These are phyloP conservation scores for Petunia axillaris DNA, from an alignment of 257 asterid species.

Conservation along the genomic window DNA sequence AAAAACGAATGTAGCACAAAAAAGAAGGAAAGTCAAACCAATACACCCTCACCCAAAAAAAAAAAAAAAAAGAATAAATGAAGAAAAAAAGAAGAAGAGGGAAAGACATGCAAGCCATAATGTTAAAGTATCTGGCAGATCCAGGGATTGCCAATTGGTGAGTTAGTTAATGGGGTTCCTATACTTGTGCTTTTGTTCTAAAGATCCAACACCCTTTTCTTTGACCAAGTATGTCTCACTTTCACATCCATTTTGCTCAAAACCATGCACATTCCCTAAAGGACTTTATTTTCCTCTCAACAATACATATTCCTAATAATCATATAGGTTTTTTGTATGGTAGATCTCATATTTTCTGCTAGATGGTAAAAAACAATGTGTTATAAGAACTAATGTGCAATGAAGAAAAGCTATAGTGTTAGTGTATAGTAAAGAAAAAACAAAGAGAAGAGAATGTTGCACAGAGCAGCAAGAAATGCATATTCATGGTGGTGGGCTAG, in stretches of 20 bases:
- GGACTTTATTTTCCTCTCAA: not conserved
- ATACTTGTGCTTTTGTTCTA: slow-evolving; percentile 37
- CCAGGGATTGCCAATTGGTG: slow-evolving; percentile 31
- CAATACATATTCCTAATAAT: slow-evolving; percentile 20
- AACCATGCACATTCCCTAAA: slow-evolving; percentile 26
- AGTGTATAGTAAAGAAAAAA: not conserved
- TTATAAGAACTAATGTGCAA: not conserved
- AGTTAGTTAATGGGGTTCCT: slow-evolving; percentile 40
- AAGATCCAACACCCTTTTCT: slow-evolving; percentile 27
- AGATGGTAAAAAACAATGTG: slow-evolving; percentile 23
- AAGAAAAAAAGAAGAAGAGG: not conserved
- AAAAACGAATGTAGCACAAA: not conserved
- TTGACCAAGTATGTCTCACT: slow-evolving; percentile 38
- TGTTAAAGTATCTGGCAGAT: slow-evolving; percentile 26
- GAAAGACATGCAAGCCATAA: slow-evolving; percentile 24
- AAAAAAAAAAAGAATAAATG: not conserved
- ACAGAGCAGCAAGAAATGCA: slow-evolving; percentile 60
- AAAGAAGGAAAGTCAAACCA: slow-evolving; percentile 11
- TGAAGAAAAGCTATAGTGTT: slow-evolving; percentile 16
- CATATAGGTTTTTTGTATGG: too few relatives aligned
- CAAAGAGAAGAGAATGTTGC: slow-evolving; percentile 41
- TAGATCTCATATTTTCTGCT: slow-evolving; percentile 16
- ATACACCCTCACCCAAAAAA: not conserved
- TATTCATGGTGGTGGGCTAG: slow-evolving; percentile 72
- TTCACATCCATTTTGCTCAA: slow-evolving; percentile 30